phyloP scores from a whole-genome alignment of 2,329 filamentous ascomycete genomes.

The Diplodia corticola region DNA sequence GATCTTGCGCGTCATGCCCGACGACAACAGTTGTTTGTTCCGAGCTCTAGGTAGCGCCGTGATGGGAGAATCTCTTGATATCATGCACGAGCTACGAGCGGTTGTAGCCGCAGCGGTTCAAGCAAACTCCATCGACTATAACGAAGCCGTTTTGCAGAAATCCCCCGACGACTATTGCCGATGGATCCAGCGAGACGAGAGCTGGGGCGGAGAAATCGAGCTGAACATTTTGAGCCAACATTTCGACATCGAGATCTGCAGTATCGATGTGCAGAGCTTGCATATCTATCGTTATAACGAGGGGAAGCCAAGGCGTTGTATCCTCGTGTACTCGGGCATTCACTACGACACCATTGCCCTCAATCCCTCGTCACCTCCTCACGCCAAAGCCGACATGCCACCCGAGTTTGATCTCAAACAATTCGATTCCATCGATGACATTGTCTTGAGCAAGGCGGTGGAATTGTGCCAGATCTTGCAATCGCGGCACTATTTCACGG shows the following conservation, averaged over 20 bases:
- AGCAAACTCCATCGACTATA: conserved; percentile 69
- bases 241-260: conserved; percentile 82
- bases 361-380: conserved; percentile 57
- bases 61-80: conserved; percentile 62
- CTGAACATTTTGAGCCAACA: conserved; percentile 80
- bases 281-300: conserved; percentile 78
- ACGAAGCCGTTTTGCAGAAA: conserved; percentile 72
- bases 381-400: conserved; percentile 57
- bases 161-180: conserved; percentile 72
- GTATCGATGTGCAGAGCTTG: conserved; percentile 73
- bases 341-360: conserved; percentile 91
- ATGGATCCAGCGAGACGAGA: conserved; percentile 76
- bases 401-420: conserved; percentile 80
- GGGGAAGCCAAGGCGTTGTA: conserved; percentile 65
- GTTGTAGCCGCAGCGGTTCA: conserved; percentile 80
- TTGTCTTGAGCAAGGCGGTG: conserved; percentile 59
- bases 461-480: conserved; percentile 60
- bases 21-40: conserved; percentile 95
- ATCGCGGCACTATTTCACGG: conserved; percentile 80
- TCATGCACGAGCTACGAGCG: conserved; percentile 71
- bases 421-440: conserved; percentile 60
- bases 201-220: conserved; percentile 92
- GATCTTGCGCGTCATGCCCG: conserved; percentile 90
- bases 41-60: conserved; percentile 81
- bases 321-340: conserved; percentile 87